These are phyloP conservation scores for Leccinellum luteum DNA, from an alignment of 768 basidiomycete species.

Conservation along the genomic window DNA sequence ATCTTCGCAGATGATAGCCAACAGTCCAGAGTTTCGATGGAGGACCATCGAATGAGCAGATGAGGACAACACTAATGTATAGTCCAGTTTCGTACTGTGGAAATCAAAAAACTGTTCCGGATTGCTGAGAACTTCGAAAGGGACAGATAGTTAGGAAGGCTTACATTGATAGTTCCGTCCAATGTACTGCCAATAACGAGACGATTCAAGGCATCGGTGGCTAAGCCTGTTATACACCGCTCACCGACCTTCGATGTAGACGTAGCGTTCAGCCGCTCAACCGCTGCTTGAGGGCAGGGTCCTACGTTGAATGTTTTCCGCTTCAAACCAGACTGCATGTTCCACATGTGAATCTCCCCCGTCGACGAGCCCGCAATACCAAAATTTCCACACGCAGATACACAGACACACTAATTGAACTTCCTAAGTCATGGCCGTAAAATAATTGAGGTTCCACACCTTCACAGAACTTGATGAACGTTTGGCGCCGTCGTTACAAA, in stretches of 20 bases:
- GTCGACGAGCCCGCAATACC: conserved; percentile 81
- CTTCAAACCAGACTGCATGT: conserved; percentile 91
- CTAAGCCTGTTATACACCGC: conserved; percentile 76
- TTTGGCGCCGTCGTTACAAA: conserved; percentile 48
- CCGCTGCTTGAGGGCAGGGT: conserved; percentile 53
- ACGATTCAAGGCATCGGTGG: conserved; percentile 81
- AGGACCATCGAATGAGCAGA: conserved; percentile 67
- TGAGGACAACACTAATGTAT: conserved; percentile 66
- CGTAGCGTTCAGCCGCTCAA: conserved; percentile 40
- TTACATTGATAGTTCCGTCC: conserved; percentile 86
- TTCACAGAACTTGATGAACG: conserved; percentile 62
- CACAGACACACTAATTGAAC: conserved; percentile 64
- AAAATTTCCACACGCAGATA: conserved; percentile 96
- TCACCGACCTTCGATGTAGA: conserved; percentile 42
- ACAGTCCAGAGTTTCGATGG: conserved; percentile 80
- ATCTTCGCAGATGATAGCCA: conserved; percentile 86
- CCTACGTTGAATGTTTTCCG: conserved; percentile 76
- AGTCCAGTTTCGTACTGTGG: conserved; percentile 73
- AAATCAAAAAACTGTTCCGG: conserved; percentile 89
- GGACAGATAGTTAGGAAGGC: conserved; percentile 26
- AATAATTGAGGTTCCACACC: conserved; percentile 39
- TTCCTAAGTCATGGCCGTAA: not conserved
- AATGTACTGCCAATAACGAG: conserved; percentile 79
- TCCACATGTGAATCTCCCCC: conserved; percentile 87
- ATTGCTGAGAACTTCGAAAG: not conserved